Evolutionary conservation across 768 basidiomycete genomes (phyloP), one percentile per base, ranked within the genome.

Genomic region (Leccinum variicolor): DNA sequence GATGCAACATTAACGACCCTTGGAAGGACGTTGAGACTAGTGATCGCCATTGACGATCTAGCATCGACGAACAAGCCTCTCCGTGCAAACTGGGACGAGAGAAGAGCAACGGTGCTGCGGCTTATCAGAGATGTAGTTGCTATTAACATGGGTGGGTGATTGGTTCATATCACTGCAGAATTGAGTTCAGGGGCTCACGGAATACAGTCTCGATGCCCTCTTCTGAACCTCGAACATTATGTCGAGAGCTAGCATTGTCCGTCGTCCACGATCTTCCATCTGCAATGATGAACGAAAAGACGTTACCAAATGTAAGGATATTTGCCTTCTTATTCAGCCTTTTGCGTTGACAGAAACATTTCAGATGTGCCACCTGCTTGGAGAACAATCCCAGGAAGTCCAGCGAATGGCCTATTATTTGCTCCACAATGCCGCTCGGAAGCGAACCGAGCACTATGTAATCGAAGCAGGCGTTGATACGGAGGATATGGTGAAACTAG

Each of bases 391-490:
- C 17, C 78, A 66, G 4, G 78, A 82, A 23, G 86, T 94, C 2
- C 93, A 94, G 67, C 84, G 84, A 67, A 85, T 87, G 75, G 83
- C 89, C 0, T 94, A 94, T 67, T 77, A 81, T 46, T 77, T 97
- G 3, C 77, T 96, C 25, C 81, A 78, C 34, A 77, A 77, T 47
- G 87, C 91, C 11, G 86, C 93, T 19, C 76, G 77, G 62, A 88
- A 84, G 66, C 80, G 84, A 34, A 96, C 94, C 0, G 89, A 94
- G 55, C 74, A 90, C 57, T 77, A 94, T 45, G 92, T 97, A 26
- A 83, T 98, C 36, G 93, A 98, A 66, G 87, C 88, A 2, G 91
- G 86, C 7, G 88, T 93, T 14, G 90, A 93, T 49, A 79, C 82
- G 0, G 88, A 91, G 52, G 81, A 76, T 3, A 66, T 67, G 2